Percentiles rank a stretch among this genome's conserved stretches.
phyloP scores from a whole-genome alignment of 2,329 filamentous ascomycete species.

The Aspergillus ochraceus region DNA sequence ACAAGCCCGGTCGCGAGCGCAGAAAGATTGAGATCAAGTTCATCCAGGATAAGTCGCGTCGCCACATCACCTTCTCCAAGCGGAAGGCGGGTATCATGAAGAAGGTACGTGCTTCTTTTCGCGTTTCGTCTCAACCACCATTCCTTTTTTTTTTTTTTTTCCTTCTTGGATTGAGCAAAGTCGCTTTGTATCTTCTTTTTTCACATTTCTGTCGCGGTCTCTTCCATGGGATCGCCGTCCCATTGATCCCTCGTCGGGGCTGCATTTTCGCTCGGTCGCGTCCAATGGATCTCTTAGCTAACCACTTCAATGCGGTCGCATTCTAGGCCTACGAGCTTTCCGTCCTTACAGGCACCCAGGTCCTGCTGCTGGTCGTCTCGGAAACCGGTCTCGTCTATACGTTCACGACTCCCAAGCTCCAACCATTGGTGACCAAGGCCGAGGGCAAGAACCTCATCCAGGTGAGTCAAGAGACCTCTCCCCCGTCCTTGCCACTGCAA shows the following conservation, averaged over 20 bases:
- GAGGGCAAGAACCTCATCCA: constrained; percentile 99
- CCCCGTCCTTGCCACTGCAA: background rate
- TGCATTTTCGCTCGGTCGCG: background rate
- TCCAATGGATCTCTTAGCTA: constrained; percentile 9
- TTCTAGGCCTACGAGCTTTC: constrained; percentile 91
- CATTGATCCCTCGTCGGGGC: background rate
- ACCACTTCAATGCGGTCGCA: constrained; percentile 18
- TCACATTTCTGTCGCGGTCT: background rate
- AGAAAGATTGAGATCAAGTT: constrained; percentile 99
- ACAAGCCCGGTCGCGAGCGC: constrained; percentile 95
- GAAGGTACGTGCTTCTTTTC: constrained; percentile 67
- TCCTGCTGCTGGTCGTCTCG: constrained; percentile 91
- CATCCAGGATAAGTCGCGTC: constrained; percentile 98
- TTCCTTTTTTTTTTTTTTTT: background rate
- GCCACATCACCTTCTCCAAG: constrained; percentile 99
- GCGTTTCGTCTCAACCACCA: constrained; percentile 15
- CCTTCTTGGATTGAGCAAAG: background rate
- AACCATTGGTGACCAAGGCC: constrained; percentile 95
- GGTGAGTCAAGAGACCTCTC: constrained; percentile 56
- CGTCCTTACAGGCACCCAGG: constrained; percentile 95
- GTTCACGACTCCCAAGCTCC: constrained; percentile 96
- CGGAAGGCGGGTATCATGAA: constrained; percentile 99
- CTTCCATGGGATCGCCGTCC: background rate
- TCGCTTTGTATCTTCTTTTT: constrained; percentile 7
- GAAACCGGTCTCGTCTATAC: constrained; percentile 98